phyloP scores from a whole-genome alignment of 2,329 filamentous ascomycete species.

The Pseudogymnoascus sp. region DNA sequence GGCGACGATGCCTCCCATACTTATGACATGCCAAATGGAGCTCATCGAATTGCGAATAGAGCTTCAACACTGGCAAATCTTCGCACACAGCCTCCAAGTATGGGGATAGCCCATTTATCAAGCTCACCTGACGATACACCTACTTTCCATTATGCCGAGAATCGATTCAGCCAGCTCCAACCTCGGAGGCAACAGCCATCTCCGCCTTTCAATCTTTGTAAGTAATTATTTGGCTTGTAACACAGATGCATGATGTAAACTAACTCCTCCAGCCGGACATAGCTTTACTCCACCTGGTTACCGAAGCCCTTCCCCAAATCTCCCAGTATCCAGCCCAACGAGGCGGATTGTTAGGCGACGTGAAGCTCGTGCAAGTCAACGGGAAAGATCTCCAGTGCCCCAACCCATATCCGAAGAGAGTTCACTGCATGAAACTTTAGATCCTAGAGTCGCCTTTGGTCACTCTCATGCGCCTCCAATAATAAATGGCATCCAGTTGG shows the following conservation, averaged over 20 bases:
- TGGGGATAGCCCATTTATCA: not conserved
- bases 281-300: not conserved
- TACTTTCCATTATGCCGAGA: conserved; percentile 16
- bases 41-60: not conserved
- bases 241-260: not conserved
- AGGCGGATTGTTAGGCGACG: conserved; percentile 23
- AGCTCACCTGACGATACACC: conserved; percentile 10
- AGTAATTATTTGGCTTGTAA: conserved; percentile 9
- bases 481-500: conserved; percentile 45
- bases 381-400: not conserved
- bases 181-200: conserved; percentile 23
- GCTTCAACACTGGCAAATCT: conserved; percentile 9
- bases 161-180: conserved; percentile 20
- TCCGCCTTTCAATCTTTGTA: conserved; percentile 26
- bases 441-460: not conserved
- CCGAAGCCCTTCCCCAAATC: conserved; percentile 20
- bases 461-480: conserved; percentile 24
- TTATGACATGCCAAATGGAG: not conserved
- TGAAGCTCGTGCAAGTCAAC: not conserved
- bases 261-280: not conserved
- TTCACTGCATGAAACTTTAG: not conserved
- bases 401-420: not conserved
- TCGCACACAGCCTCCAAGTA: conserved; percentile 1
- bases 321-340: conserved; percentile 24
- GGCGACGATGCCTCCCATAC: not conserved